Evolutionary conservation across 306 rosid species (phyloP).

Genomic region (Corylus avellana): DNA sequence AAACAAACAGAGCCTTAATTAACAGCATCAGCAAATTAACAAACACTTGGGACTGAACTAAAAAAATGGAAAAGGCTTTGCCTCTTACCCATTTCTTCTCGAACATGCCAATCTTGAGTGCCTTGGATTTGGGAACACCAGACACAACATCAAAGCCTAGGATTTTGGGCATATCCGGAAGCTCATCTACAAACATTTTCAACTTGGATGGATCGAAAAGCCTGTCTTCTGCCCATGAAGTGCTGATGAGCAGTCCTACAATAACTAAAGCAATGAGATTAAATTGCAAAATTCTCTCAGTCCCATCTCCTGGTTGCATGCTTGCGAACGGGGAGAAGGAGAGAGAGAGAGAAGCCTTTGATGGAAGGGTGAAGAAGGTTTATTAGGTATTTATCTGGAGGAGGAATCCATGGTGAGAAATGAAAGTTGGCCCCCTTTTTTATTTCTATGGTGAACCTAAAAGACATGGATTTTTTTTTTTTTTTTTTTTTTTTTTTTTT

Average conservation of each 20-base stretch:
- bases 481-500: too few species aligned
- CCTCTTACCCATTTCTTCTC: conserved; percentile 40
- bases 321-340: not conserved
- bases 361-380: not conserved
- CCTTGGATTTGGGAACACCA: conserved; percentile 34
- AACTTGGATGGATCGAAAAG: conserved; percentile 26
- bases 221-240: conserved; percentile 23
- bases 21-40: too few species aligned
- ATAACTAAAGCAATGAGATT: not conserved
- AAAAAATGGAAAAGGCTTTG: not conserved
- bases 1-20: too few species aligned
- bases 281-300: not conserved
- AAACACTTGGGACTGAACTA: too few species aligned
- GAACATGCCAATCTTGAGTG: conserved; percentile 49
- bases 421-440: not conserved
- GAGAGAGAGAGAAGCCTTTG: not conserved
- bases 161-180: conserved; percentile 41
- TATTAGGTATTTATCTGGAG: not conserved
- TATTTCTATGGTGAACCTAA: not conserved
- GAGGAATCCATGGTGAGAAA: not conserved
- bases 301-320: not conserved
- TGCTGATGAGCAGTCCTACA: not conserved
- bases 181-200: conserved; percentile 50
- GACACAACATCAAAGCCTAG: conserved; percentile 26
- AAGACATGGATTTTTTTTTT: too few species aligned